Conservation (phyloP, 1,284 basidiomycete genomes). For the Rhodotorula mucilaginosa region DNA sequence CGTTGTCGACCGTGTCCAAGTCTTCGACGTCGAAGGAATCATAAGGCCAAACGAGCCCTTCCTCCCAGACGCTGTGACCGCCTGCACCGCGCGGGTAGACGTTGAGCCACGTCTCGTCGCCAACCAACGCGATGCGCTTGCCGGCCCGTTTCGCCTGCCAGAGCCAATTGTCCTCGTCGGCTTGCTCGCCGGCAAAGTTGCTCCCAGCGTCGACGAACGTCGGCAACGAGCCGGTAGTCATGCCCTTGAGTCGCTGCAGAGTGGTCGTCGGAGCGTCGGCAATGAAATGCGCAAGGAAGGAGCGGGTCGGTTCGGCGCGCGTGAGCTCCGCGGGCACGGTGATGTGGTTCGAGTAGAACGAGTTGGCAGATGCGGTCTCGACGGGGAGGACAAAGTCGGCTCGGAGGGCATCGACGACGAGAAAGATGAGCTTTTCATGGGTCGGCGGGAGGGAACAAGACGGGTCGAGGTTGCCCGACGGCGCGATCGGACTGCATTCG, state of each 20-base stretch:
- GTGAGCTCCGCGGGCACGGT: conserved; percentile 73
- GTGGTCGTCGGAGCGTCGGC: conserved; percentile 95
- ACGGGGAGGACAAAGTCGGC: conserved; percentile 85
- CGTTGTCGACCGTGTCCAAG: conserved; percentile 89
- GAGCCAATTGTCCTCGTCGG: conserved; percentile 75
- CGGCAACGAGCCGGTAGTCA: conserved; percentile 92
- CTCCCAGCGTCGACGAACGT: conserved; percentile 92
- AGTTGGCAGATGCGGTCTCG: conserved; percentile 42
- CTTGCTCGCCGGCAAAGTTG: conserved; percentile 61
- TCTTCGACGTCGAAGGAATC: conserved; percentile 99
- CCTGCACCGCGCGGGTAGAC: conserved; percentile 64
- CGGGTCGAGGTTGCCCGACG: conserved; percentile 51
- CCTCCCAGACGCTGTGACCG: conserved; percentile 37
- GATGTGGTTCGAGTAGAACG: conserved; percentile 73
- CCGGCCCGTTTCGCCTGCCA: conserved; percentile 51
- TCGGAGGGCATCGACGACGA: conserved; percentile 89
- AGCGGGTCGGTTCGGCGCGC: conserved; percentile 61
- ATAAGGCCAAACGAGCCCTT: conserved; percentile 72
- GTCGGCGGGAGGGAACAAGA: conserved; percentile 57
- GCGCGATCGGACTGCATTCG: conserved; percentile 52
- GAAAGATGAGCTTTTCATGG: conserved; percentile 73
- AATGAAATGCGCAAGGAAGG: conserved; percentile 82
- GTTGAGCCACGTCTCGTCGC: conserved; percentile 93
- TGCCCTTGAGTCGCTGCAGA: conserved; percentile 88
- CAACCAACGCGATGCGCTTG: conserved; percentile 74